Evolutionary conservation across 805 yeast species (phyloP), one percentile per base, ranked within the genome.

Genomic region (Metschnikowia proteae): DNA sequence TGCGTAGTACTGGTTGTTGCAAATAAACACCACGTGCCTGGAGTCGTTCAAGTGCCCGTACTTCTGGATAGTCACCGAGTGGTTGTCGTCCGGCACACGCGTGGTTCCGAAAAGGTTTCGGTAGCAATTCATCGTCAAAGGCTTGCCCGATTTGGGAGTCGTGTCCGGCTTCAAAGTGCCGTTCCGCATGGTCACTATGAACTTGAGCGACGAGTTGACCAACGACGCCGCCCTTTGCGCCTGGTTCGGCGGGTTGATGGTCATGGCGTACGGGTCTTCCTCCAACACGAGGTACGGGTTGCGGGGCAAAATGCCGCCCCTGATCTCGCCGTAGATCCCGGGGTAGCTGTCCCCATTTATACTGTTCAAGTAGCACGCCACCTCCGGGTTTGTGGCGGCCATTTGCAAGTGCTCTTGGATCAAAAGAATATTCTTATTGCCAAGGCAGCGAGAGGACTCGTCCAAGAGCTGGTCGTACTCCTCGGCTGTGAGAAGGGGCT

Each of bases 201-300:
- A 86, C 63, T 87, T 79, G 58, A 85, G 68, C 2, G 88, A 75
- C 4, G 90, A 83, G 46, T 81, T 78, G 27, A 84, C 74, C 53
- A 86, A 66, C 27, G 79, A 82, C 2, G 91, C 81, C 6, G 91
- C 83, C 33, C 92, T 64, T 52, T 81, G 84, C 8, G 80, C 70
- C 66, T 86, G 95, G 45, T 78, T 71, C 11, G 88, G 86, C 4
- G 83, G 83, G 50, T 76, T 78, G 48, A 73, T 61, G 13, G 76
- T 71, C 58, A 66, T 66, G 13, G 80, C 74, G 52, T 81, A 73
- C 1, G 92, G 91, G 54, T 86, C 95, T 60, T 85, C 85, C 54
- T 85, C 89, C 13, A 86, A 64, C 8, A 86, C 78, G 54, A 86
- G 73, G 58, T 84, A 86, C 1, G 95, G 95, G 61, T 86, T 86